These are phyloP conservation scores for Cercospora brassicicola DNA, from an alignment of 2,329 filamentous ascomycete species.

Conservation along the genomic window DNA sequence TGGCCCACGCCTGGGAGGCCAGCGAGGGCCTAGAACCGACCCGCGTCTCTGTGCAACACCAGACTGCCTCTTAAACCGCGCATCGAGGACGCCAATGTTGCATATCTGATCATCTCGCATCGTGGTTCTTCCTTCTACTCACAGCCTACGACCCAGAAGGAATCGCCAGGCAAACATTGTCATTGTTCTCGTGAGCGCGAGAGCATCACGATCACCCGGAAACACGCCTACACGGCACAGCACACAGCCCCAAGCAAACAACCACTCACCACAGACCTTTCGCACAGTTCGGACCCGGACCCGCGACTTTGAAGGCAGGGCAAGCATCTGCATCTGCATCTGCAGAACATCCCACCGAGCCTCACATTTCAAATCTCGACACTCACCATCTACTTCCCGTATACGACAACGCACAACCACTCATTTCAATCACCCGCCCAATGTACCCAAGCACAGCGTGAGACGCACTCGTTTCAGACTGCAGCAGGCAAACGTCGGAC, in stretches of 20 bases:
- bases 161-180: neutral
- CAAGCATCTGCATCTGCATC: neutral
- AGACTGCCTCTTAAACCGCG: neutral
- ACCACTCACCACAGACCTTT: neutral
- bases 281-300: neutral
- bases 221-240: neutral
- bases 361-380: neutral
- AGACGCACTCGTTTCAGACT: constrained; percentile 19
- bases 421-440: neutral
- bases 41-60: neutral
- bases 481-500: constrained; percentile 14
- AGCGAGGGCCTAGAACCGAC: neutral
- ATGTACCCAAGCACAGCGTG: neutral
- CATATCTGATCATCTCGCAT: neutral
- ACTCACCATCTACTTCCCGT: neutral
- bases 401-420: neutral
- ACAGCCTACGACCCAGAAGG: neutral
- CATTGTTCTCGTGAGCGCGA: neutral
- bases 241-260: neutral
- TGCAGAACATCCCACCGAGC: neutral
- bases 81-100: neutral
- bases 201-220: neutral
- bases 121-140: neutral
- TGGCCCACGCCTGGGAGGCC: neutral
- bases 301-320: neutral